phyloP scores from a whole-genome alignment of 2,329 filamentous ascomycete species.

The Elsinoe necatrix region DNA sequence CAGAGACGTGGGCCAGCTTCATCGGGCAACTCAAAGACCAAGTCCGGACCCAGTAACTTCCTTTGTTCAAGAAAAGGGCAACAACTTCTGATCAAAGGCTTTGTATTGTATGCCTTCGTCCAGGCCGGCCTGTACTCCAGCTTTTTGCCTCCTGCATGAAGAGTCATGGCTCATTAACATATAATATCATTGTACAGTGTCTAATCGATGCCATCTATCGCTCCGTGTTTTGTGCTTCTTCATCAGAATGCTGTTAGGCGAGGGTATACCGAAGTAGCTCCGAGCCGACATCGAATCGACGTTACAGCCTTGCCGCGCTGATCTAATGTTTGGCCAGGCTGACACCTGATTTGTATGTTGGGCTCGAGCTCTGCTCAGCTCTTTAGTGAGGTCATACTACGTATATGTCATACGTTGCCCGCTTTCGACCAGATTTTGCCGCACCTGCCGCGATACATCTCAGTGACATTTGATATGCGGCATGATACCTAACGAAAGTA shows the following conservation, averaged over 20 bases:
- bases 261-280: background rate
- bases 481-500: background rate
- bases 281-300: background rate
- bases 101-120: conserved; percentile 73
- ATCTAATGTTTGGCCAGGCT: background rate
- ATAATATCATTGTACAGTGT: too few species aligned
- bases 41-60: background rate
- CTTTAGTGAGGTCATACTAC: too few species aligned
- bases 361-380: too few species aligned
- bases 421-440: background rate
- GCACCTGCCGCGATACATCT: background rate
- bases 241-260: background rate
- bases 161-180: too few species aligned
- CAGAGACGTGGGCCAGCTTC: background rate
- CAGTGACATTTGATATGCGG: background rate
- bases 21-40: background rate
- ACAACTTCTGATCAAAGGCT: conserved; percentile 49
- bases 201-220: too few species aligned
- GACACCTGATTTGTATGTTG: background rate
- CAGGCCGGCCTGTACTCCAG: conserved; percentile 79
- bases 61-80: conserved; percentile 5
- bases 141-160: conserved; percentile 80
- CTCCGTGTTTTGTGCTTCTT: too few species aligned
- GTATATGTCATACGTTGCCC: background rate
- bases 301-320: background rate